These are phyloP conservation scores for Pseudotulostoma volvatum DNA, from an alignment of 495 filamentous ascomycete species.

Conservation along the genomic window DNA sequence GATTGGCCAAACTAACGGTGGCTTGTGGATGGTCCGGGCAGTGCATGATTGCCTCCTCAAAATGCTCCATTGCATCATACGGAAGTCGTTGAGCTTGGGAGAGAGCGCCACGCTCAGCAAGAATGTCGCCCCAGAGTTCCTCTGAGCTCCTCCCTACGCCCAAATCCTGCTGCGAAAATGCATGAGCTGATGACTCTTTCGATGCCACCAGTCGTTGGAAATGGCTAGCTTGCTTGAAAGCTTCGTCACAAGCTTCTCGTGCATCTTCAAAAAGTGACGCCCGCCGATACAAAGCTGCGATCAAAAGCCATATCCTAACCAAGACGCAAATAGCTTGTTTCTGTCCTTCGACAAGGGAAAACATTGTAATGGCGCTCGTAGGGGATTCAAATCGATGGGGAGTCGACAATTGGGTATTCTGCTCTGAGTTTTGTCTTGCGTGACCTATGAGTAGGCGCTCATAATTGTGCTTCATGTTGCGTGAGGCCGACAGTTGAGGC, in stretches of 20 bases:
- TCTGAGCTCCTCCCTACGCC: slow-evolving; percentile 58
- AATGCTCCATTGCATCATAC: slow-evolving; percentile 51
- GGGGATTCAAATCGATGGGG: slow-evolving; percentile 30
- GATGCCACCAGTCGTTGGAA: slow-evolving; percentile 27
- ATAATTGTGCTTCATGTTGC: slow-evolving; percentile 30
- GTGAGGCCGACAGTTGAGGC: slow-evolving; percentile 29
- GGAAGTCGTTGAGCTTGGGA: slow-evolving; percentile 41
- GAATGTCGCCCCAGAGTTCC: slow-evolving; percentile 66
- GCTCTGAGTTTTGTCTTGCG: slow-evolving; percentile 30
- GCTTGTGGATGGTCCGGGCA: slow-evolving; percentile 62
- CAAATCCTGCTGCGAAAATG: slow-evolving; percentile 49
- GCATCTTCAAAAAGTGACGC: slow-evolving; percentile 65
- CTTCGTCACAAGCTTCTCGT: slow-evolving; percentile 62
- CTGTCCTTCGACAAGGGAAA: slow-evolving; percentile 25
- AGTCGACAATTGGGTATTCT: slow-evolving; percentile 34
- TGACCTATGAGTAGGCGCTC: slow-evolving; percentile 31
- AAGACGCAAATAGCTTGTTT: slow-evolving; percentile 46
- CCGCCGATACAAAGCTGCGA: slow-evolving; percentile 71
- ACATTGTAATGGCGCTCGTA: slow-evolving; percentile 22
- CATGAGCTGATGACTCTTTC: slow-evolving; percentile 31
- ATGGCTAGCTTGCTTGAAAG: slow-evolving; percentile 44
- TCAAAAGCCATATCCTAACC: slow-evolving; percentile 75
- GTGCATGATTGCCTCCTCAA: slow-evolving; percentile 63
- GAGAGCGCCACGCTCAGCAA: slow-evolving; percentile 58
- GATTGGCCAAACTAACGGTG: slow-evolving; percentile 64